phyloP scores from a whole-genome alignment of 2,329 filamentous ascomycete genomes.

The Lizonia empirigonia region DNA sequence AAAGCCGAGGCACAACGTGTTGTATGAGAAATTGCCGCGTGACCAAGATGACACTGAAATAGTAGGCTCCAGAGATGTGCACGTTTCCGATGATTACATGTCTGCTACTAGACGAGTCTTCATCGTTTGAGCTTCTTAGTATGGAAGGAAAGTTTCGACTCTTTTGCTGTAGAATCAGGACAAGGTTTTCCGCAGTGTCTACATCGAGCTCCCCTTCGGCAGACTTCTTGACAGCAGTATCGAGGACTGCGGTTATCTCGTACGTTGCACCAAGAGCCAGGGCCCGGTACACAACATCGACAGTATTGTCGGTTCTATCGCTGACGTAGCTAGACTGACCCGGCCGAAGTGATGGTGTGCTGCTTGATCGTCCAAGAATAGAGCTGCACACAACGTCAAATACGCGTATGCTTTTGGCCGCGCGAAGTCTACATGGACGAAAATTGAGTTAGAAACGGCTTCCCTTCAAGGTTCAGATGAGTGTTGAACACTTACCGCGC shows the following conservation, averaged over 20 bases:
- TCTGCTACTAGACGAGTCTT: constrained; percentile 23
- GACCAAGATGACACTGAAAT: constrained; percentile 63
- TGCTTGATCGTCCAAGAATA: constrained; percentile 55
- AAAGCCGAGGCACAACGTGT: constrained; percentile 47
- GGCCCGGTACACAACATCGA: constrained; percentile 14
- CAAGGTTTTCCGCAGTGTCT: constrained; percentile 19
- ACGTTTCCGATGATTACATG: constrained; percentile 56
- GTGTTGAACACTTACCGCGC: constrained; percentile 17
- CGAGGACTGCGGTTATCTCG: constrained; percentile 30
- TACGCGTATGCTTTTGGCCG: constrained; percentile 56
- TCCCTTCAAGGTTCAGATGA: no score
- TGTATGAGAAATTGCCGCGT: constrained; percentile 63
- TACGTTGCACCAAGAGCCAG: constrained; percentile 26
- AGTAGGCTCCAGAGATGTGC: constrained; percentile 63
- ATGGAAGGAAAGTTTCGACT: constrained; percentile 52
- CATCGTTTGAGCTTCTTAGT: constrained; percentile 25
- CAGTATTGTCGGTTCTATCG: neutral
- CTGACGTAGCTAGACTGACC: constrained; percentile 16
- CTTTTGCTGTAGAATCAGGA: constrained; percentile 49
- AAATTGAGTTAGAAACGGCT: neutral
- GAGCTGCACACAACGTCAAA: constrained; percentile 57
- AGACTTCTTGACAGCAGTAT: constrained; percentile 21
- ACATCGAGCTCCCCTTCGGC: constrained; percentile 10
- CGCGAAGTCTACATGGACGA: constrained; percentile 42
- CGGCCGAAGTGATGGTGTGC: constrained; percentile 23